These are phyloP conservation scores for Collybiopsis confluens DNA, from an alignment of 768 basidiomycete genomes.

Conservation along the genomic window DNA sequence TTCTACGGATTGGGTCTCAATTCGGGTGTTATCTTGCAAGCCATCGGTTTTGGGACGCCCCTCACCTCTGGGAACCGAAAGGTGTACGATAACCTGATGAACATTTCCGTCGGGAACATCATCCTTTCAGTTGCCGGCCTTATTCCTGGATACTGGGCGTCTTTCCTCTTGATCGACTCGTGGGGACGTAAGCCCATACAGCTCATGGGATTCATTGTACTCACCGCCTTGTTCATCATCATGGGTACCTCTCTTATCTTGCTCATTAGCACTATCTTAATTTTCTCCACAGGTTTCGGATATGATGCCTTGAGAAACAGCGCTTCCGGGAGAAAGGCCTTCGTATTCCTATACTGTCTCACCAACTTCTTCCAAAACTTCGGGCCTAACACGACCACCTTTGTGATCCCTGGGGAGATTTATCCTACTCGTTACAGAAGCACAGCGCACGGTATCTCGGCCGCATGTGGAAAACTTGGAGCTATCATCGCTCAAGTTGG, in stretches of 20 bases:
- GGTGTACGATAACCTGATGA: slow-evolving; percentile 56
- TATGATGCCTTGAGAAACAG: slow-evolving; percentile 54
- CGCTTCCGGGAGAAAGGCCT: slow-evolving; percentile 42
- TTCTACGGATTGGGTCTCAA: slow-evolving; percentile 90
- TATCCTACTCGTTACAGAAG: slow-evolving; percentile 90
- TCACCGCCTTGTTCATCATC: slow-evolving; percentile 62
- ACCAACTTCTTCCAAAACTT: slow-evolving; percentile 91
- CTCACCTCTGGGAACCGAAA: slow-evolving; percentile 24
- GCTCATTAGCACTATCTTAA: background rate
- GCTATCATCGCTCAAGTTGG: slow-evolving; percentile 80
- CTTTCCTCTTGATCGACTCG: slow-evolving; percentile 61
- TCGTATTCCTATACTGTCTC: slow-evolving; percentile 83
- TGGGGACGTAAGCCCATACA: slow-evolving; percentile 86
- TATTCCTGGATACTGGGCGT: slow-evolving; percentile 77
- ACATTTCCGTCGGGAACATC: slow-evolving; percentile 71
- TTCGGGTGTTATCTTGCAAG: slow-evolving; percentile 66
- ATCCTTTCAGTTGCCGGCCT: slow-evolving; percentile 75
- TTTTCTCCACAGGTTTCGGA: slow-evolving; percentile 34
- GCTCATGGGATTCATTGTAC: slow-evolving; percentile 67
- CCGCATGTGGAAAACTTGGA: slow-evolving; percentile 79
- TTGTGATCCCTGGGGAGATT: slow-evolving; percentile 70
- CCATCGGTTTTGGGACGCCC: slow-evolving; percentile 69
- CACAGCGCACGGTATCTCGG: slow-evolving; percentile 80
- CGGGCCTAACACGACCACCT: slow-evolving; percentile 78
- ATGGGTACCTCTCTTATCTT: slow-evolving; percentile 48